phyloP scores from a whole-genome alignment of 306 rosid species.

The Gillenia trifoliata region DNA sequence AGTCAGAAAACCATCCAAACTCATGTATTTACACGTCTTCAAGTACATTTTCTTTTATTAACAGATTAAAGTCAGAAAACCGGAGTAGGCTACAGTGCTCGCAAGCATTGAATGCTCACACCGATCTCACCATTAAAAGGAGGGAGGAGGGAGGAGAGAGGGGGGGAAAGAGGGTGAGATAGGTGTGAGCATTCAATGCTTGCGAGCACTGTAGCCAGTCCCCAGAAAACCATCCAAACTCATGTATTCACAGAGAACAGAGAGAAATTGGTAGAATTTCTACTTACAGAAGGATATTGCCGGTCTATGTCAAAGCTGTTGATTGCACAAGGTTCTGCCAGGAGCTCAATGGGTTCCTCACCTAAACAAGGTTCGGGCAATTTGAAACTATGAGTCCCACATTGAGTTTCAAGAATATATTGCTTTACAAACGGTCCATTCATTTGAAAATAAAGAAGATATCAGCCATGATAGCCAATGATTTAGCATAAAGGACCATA shows the following conservation, averaged over 20 bases:
- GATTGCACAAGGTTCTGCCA: conserved; percentile 92
- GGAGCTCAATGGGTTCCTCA: conserved; percentile 69
- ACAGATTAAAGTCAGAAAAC: no score
- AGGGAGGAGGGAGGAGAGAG: no score
- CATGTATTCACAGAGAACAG: conserved; percentile 1
- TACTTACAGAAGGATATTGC: conserved; percentile 78
- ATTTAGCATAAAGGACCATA: conserved; percentile 19
- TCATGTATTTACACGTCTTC: no score
- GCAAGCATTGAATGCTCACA: no score
- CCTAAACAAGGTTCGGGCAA: conserved; percentile 34
- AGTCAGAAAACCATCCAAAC: neutral
- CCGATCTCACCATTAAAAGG: no score
- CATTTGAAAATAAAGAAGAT: neutral
- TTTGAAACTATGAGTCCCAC: conserved; percentile 10
- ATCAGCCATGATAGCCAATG: conserved; percentile 9
- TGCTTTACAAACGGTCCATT: neutral
- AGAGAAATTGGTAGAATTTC: neutral
- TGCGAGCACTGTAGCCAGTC: no score
- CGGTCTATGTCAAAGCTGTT: conserved; percentile 86
- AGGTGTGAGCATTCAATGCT: no score
- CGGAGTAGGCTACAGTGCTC: no score
- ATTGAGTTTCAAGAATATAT: neutral
- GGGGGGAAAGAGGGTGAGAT: no score
- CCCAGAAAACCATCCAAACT: no score
- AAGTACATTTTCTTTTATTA: no score